Evolutionary conservation across 106 monocot species (phyloP).

Genomic region (Dioscorea zingiberensis): DNA sequence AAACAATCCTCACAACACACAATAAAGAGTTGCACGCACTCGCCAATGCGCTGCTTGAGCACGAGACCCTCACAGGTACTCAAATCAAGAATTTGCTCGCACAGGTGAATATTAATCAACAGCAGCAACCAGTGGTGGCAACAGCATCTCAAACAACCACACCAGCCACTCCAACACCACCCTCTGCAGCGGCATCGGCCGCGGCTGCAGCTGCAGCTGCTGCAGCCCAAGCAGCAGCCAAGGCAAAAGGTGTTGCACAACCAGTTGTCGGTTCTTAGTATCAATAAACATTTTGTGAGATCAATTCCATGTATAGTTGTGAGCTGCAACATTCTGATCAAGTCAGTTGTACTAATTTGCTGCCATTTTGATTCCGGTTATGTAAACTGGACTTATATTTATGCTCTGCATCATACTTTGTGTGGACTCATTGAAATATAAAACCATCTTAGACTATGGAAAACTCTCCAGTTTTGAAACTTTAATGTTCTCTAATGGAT

Average conservation of each 20-base stretch:
- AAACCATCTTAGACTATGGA: no score
- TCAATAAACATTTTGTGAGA: no score
- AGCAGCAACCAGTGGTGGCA: constrained; percentile 22
- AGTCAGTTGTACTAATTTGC: no score
- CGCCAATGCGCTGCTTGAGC: constrained; percentile 84
- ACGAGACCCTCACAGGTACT: constrained; percentile 74
- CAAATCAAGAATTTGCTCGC: constrained; percentile 85
- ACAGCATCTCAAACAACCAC: constrained; percentile 13
- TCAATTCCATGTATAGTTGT: no score
- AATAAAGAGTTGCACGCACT: constrained; percentile 81
- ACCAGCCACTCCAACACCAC: constrained; percentile 19
- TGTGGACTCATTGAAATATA: no score
- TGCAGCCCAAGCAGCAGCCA: constrained; percentile 65
- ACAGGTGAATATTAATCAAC: constrained; percentile 36
- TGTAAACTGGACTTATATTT: no score
- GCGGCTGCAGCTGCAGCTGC: constrained; percentile 62
- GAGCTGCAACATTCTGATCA: no score
- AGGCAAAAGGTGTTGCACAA: constrained; percentile 84
- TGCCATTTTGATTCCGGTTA: no score
- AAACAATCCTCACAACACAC: constrained; percentile 61
- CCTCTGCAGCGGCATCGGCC: constrained; percentile 39
- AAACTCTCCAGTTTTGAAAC: no score
- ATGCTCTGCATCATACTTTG: no score
- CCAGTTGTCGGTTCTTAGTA: constrained; percentile 72
- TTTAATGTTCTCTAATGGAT: no score